phyloP scores from a whole-genome alignment of 495 filamentous ascomycete genomes.

The Cercophora sp. region DNA sequence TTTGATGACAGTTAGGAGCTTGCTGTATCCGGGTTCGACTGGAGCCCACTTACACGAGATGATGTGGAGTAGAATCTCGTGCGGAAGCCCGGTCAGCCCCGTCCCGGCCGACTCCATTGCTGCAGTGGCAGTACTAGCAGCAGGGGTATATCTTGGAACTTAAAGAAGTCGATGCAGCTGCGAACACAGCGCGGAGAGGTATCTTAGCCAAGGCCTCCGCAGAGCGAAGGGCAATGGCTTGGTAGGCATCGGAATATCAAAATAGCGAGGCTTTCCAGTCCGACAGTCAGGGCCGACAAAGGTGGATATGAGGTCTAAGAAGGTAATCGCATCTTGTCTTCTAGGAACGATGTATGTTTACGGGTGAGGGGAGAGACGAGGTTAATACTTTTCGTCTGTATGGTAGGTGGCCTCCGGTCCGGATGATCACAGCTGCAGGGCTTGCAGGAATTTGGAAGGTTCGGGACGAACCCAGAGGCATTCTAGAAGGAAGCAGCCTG shows the following conservation, averaged over 20 bases:
- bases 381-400: not conserved
- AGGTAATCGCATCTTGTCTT: no score
- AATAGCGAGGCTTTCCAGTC: no score
- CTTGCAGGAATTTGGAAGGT: constrained; percentile 2
- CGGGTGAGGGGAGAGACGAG: not conserved
- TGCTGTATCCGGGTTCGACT: not conserved
- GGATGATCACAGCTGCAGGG: not conserved
- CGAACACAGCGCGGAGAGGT: no score
- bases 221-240: no score
- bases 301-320: no score
- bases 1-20: not conserved
- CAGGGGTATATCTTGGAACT: no score
- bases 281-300: no score
- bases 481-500: not conserved
- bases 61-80: constrained; percentile 73
- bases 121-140: no score
- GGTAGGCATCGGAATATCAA: no score
- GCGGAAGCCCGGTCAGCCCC: constrained; percentile 57
- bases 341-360: no score
- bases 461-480: not conserved
- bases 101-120: constrained; percentile 18
- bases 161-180: no score
- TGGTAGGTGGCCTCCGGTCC: not conserved
- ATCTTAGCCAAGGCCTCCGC: no score
- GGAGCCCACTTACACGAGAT: constrained; percentile 59